Evolutionary conservation across 768 basidiomycete genomes (phyloP).

Genomic region (Clitopilus passeckerianus): DNA sequence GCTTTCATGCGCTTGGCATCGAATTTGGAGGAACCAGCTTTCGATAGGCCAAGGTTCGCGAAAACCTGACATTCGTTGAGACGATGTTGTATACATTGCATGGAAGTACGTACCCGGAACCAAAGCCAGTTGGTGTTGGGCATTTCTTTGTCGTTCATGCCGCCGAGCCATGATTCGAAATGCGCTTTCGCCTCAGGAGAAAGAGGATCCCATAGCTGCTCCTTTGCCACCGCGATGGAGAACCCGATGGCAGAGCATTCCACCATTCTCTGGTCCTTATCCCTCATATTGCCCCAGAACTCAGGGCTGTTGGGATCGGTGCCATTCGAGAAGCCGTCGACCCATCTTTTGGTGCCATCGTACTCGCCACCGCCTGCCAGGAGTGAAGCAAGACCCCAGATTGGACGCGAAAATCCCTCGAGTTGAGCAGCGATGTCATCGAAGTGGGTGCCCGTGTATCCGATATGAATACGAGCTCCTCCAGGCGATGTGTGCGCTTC

Average conservation of each 20-base stretch:
- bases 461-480: constrained; percentile 66
- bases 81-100: not conserved
- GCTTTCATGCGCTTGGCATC: constrained; percentile 62
- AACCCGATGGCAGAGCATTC: constrained; percentile 78
- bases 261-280: constrained; percentile 79
- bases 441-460: constrained; percentile 67
- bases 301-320: constrained; percentile 63
- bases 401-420: constrained; percentile 72
- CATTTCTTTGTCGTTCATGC: constrained; percentile 81
- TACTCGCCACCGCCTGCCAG: constrained; percentile 62
- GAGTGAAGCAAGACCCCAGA: constrained; percentile 70
- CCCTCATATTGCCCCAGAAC: constrained; percentile 73
- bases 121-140: constrained; percentile 83
- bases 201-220: constrained; percentile 63
- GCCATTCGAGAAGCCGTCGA: constrained; percentile 59
- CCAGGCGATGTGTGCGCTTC: constrained; percentile 67
- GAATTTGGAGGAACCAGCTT: constrained; percentile 53
- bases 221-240: constrained; percentile 58
- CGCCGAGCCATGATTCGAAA: constrained; percentile 63
- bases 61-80: constrained; percentile 45
- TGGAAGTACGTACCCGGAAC: constrained; percentile 51
- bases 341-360: constrained; percentile 55
- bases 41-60: constrained; percentile 66
- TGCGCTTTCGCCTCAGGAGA: constrained; percentile 45
- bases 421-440: constrained; percentile 70